phyloP scores from a whole-genome alignment of 768 basidiomycete species.

The Suillus cothurnatus region DNA sequence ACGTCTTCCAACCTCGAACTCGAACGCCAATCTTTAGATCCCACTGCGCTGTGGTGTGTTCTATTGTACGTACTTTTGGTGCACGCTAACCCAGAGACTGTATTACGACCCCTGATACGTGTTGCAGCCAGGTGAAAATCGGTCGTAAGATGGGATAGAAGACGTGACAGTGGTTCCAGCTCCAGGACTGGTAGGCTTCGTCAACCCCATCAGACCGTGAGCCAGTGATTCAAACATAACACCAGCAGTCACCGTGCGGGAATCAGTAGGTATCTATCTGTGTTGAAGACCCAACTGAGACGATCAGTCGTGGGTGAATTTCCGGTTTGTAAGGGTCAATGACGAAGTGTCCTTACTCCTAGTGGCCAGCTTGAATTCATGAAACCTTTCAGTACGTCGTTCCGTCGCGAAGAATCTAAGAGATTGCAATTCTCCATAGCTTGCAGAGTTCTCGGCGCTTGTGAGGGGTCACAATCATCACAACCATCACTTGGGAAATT shows the following conservation, averaged over 20 bases:
- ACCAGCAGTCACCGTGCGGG: too few species aligned
- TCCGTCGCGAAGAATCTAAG: constrained; percentile 54
- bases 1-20: background rate
- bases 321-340: too few species aligned
- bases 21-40: background rate
- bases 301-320: constrained; percentile 36
- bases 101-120: constrained; percentile 44
- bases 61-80: background rate
- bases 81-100: constrained; percentile 5
- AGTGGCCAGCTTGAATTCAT: constrained; percentile 39
- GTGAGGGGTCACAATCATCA: constrained; percentile 56
- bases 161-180: constrained; percentile 32
- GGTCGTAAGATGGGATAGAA: constrained; percentile 42
- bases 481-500: constrained; percentile 50
- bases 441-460: background rate
- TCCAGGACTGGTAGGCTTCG: too few species aligned
- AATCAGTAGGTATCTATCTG: too few species aligned
- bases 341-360: too few species aligned
- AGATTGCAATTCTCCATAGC: constrained; percentile 38
- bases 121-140: constrained; percentile 49
- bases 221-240: too few species aligned
- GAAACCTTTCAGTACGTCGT: constrained; percentile 50
- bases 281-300: constrained; percentile 26
- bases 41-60: background rate
- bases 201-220: too few species aligned